Evolutionary conservation across 1,284 basidiomycete genomes (phyloP).

Genomic region (Coniferiporia weirii): DNA sequence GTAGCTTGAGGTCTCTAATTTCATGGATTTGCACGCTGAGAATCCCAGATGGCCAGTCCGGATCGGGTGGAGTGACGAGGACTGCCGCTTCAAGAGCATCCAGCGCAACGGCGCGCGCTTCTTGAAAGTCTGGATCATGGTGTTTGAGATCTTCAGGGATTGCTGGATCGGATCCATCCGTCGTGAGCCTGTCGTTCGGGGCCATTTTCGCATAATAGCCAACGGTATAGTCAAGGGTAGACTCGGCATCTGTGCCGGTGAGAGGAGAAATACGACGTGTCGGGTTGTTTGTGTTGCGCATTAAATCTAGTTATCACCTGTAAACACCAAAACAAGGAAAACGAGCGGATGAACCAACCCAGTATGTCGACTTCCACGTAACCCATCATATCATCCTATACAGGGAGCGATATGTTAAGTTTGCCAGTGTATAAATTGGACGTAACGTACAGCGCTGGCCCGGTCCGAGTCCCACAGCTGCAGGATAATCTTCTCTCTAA

Average conservation of each 20-base stretch:
- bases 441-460: constrained; percentile 32
- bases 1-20: constrained; percentile 33
- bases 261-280: constrained; percentile 27
- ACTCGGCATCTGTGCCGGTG: constrained; percentile 25
- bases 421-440: constrained; percentile 1
- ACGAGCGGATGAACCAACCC: constrained; percentile 15
- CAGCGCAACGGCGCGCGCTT: constrained; percentile 27
- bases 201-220: constrained; percentile 63
- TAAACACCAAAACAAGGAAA: background rate
- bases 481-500: constrained; percentile 59
- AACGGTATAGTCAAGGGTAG: constrained; percentile 41
- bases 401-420: background rate
- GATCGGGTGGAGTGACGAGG: constrained; percentile 40
- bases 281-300: constrained; percentile 29
- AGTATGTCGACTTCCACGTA: constrained; percentile 29
- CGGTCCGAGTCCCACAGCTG: constrained; percentile 80
- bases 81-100: constrained; percentile 42
- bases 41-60: constrained; percentile 15
- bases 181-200: constrained; percentile 41
- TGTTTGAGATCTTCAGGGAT: constrained; percentile 31
- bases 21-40: constrained; percentile 28
- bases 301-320: constrained; percentile 21
- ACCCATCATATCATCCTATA: constrained; percentile 34
- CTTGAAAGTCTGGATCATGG: constrained; percentile 28
- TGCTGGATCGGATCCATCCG: constrained; percentile 32